Evolutionary conservation across 805 yeast species (phyloP), one percentile per base, ranked within the genome.

Genomic region (Gaillardinia entomophila): DNA sequence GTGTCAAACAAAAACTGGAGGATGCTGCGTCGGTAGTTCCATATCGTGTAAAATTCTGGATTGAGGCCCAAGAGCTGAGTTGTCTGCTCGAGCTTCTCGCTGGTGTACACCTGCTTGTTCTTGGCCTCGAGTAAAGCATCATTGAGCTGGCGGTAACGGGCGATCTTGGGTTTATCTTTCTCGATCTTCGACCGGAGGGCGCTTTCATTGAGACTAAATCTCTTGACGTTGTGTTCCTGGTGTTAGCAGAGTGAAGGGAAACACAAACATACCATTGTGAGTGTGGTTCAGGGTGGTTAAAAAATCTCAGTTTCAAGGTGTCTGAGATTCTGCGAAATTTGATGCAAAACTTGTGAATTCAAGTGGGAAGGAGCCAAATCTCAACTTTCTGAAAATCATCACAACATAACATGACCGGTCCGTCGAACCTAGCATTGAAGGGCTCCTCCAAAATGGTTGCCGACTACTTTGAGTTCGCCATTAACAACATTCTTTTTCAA

Each of bases 1-100:
- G 26, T 33, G 23, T 45, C 27, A 22, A 67, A 55, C 24, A 66
- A 40, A 13, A 53, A 51, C 0, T 40, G 26, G 13, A 88, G 58
- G 3, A 82, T 76, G 42, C 85, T 92, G 34, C 96, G 71, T 35
- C 97, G 71, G 50, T 70, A 83, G 51, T 92, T 92, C 97, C 97
- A 92, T 1, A 77, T 67, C 0, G 96, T 79, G 55, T 89, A 89
- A 41, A 82, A 73, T 51, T 92, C 97, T 0, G 97, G 96, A 47
- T 89, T 88, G 31, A 73, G 48, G 6, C 66, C 57, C 14, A 92
- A 62, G 11, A 89, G 44, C 13, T 62, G 58, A 0, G 82, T 69
- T 0, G 94, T 82, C 15, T 65, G 50, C 1, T 66, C 62, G 16
- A 87, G 64, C 52, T 2, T 60, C 64, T 1, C 48, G 45, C 4